Evolutionary conservation across 2,329 filamentous ascomycete species (phyloP), one percentile per base, ranked within the genome.

Genomic region (Colletotrichum zoysiae): DNA sequence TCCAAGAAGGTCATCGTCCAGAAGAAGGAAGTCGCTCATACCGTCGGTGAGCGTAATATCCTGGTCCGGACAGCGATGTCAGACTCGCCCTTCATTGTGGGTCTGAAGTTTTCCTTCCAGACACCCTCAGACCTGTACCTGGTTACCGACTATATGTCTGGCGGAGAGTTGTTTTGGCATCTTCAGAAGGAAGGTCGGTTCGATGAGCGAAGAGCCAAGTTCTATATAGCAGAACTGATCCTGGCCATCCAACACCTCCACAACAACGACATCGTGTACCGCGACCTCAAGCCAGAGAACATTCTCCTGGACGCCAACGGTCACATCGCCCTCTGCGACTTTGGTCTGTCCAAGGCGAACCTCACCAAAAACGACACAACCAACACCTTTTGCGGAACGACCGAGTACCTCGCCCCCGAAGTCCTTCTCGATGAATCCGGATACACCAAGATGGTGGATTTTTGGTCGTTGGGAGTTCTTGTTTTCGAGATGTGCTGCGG

Each of bases 401-500:
- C 96, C 0, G 96, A 99, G 81, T 99, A 99, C 79, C 88, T 99
- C 26, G 96, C 96, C 0, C 96, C 96, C 0, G 96, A 99, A 79
- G 96, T 98, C 3, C 87, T 99, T 18, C 85, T 99, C 56, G 96
- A 99, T 76, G 96, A 99, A 84, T 93, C 95, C 78, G 96, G 96
- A 44, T 99, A 99, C 82, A 98, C 96, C 66, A 98, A 98, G 85
- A 98, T 99, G 96, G 96, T 99, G 8, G 96, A 99, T 81, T 99
- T 98, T 82, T 99, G 96, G 96, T 99, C 96, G 1, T 87, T 99
- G 16, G 96, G 96, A 69, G 96, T 99, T 59, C 87, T 99, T 66
- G 96, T 99, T 1, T 99, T 99, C 78, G 96, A 99, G 82, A 99
- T 99, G 96, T 99, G 96, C 85, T 99, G 96, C 78, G 96, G 96